Conservation (phyloP, 768 basidiomycete species). For the Xerocomellus amylosporus region DNA sequence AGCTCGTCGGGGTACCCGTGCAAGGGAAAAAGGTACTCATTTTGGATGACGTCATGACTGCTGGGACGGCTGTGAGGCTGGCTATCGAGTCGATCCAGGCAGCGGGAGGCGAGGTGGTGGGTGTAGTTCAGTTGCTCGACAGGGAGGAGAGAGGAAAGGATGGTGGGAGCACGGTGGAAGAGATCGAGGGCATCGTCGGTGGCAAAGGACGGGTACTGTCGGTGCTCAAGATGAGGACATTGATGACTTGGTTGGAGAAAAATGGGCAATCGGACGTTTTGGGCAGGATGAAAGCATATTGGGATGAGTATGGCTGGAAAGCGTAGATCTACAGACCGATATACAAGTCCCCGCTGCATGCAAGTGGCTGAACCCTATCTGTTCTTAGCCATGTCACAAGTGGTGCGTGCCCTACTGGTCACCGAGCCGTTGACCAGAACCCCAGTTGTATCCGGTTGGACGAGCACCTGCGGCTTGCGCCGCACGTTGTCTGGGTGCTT, state of each 20-base stretch:
- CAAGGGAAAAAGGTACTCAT: constrained; percentile 80
- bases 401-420: constrained; percentile 4
- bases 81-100: constrained; percentile 71
- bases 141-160: constrained; percentile 45
- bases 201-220: constrained; percentile 69
- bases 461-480: constrained; percentile 19
- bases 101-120: constrained; percentile 79
- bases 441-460: constrained; percentile 47
- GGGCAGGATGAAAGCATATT: constrained; percentile 70
- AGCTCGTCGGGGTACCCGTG: constrained; percentile 83
- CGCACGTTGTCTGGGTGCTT: constrained; percentile 47
- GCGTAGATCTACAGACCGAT: constrained; percentile 12
- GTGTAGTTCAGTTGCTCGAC: constrained; percentile 85
- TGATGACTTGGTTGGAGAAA: constrained; percentile 80
- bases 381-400: not conserved
- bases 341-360: not conserved
- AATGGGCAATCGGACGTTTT: constrained; percentile 64
- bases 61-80: constrained; percentile 82
- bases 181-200: constrained; percentile 70
- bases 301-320: constrained; percentile 30
- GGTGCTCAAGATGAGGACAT: constrained; percentile 80
- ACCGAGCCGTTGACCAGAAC: constrained; percentile 52
- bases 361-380: not conserved
- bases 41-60: constrained; percentile 95
- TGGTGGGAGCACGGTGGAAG: constrained; percentile 72